phyloP scores from a whole-genome alignment of 2,329 filamentous ascomycete species.

The Exophiala spinifera region DNA sequence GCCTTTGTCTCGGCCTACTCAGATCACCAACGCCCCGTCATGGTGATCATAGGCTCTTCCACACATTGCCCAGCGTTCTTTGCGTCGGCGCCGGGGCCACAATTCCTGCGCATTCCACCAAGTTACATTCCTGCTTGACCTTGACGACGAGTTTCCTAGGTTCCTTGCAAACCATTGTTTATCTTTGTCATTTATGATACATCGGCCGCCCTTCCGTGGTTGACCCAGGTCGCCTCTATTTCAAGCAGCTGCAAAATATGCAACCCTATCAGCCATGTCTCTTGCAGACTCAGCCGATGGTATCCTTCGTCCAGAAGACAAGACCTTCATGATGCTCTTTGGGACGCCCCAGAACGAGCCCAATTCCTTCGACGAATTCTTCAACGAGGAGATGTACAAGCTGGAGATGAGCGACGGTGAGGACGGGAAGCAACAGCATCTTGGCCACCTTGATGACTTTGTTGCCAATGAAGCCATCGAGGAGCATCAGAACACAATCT shows the following conservation, averaged over 20 bases:
- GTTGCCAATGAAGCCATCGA: slow-evolving; percentile 50
- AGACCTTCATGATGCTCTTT: slow-evolving; percentile 51
- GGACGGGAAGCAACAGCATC: slow-evolving; percentile 46
- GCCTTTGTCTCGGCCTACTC: no score
- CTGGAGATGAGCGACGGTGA: slow-evolving; percentile 41
- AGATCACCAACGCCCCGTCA: no score
- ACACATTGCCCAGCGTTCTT: no score
- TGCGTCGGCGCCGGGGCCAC: slow-evolving; percentile 10
- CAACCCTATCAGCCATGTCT: slow-evolving; percentile 26
- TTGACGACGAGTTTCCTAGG: slow-evolving; percentile 11
- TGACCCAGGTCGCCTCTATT: background rate
- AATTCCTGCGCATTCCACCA: slow-evolving; percentile 10
- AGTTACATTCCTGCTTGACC: slow-evolving; percentile 12
- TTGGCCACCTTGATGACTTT: slow-evolving; percentile 51
- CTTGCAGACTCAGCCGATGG: slow-evolving; percentile 26
- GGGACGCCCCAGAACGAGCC: slow-evolving; percentile 52
- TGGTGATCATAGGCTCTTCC: no score
- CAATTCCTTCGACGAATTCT: slow-evolving; percentile 63
- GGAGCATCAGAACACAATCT: slow-evolving; percentile 51
- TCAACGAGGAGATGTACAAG: slow-evolving; percentile 56
- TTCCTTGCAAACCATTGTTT: slow-evolving; percentile 16
- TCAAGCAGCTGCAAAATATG: background rate
- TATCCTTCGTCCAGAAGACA: slow-evolving; percentile 49
- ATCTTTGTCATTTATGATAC: slow-evolving; percentile 15
- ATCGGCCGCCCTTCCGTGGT: slow-evolving; percentile 10